Conservation (phyloP, 2,329 filamentous ascomycete genomes). For the Coniochaeta hoffmannii region DNA sequence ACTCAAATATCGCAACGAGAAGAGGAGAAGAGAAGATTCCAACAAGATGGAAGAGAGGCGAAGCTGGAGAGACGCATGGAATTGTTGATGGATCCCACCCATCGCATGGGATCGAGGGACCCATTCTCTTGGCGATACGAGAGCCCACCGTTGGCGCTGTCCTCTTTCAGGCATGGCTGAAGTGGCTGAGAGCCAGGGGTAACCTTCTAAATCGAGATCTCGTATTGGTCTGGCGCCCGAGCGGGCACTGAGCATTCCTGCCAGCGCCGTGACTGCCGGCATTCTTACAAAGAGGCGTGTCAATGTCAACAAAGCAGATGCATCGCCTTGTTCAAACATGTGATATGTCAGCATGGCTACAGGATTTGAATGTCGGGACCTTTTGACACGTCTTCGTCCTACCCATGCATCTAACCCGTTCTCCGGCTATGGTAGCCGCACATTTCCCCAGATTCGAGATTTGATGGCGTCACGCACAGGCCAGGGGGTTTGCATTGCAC, state of each 20-base stretch:
- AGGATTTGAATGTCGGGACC: too few species aligned
- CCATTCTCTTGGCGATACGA: not conserved
- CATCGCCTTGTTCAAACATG: too few species aligned
- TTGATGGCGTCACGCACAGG: not conserved
- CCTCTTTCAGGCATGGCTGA: not conserved
- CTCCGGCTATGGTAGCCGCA: too few species aligned
- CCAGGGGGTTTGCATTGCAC: not conserved
- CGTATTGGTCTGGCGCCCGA: not conserved
- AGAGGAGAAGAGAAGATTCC: not conserved
- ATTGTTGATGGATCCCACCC: not conserved
- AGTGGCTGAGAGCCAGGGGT: not conserved
- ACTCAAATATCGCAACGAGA: not conserved
- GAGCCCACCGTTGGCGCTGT: not conserved
- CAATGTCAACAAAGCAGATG: too few species aligned
- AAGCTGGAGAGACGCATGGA: not conserved
- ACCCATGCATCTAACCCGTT: too few species aligned
- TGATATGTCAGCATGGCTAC: too few species aligned
- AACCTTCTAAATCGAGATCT: not conserved
- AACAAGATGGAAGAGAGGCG: not conserved
- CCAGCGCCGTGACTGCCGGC: not conserved
- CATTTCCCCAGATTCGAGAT: not conserved
- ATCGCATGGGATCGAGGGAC: not conserved
- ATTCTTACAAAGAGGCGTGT: not conserved
- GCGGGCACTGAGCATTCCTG: not conserved
- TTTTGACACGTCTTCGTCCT: too few species aligned